Percentiles rank a stretch among this genome's conserved stretches.
These are phyloP conservation scores for Parastagonospora avenae DNA, from an alignment of 2,329 filamentous ascomycete species.

Conservation along the genomic window DNA sequence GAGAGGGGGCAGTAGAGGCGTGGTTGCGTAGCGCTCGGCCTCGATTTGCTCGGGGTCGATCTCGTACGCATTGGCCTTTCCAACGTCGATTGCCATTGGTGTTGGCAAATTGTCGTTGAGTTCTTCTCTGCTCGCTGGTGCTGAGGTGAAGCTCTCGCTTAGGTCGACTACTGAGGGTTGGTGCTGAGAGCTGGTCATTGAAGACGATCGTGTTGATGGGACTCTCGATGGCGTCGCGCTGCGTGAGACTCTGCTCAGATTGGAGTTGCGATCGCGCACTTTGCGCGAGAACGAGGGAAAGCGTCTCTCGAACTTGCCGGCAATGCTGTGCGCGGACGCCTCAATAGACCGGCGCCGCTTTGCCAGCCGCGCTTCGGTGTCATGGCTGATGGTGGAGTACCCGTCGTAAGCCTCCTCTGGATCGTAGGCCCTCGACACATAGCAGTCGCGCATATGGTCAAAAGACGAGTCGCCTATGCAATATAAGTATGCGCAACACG, in stretches of 20 bases:
- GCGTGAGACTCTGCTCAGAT: conserved; percentile 43
- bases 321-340: conserved; percentile 65
- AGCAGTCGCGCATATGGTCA: conserved; percentile 53
- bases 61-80: conserved; percentile 54
- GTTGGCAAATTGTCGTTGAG: conserved; percentile 37
- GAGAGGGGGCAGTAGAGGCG: conserved; percentile 82
- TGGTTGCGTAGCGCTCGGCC: conserved; percentile 72
- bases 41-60: conserved; percentile 54
- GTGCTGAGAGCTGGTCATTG: conserved; percentile 68
- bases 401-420: conserved; percentile 51
- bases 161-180: conserved; percentile 47
- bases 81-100: conserved; percentile 43
- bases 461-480: conserved; percentile 63
- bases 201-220: conserved; percentile 75
- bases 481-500: conserved; percentile 24
- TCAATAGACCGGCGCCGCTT: conserved; percentile 67
- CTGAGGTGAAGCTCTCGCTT: conserved; percentile 34
- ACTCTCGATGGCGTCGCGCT: conserved; percentile 60
- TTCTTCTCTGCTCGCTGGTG: conserved; percentile 38
- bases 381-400: conserved; percentile 65
- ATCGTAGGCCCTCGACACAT: conserved; percentile 66
- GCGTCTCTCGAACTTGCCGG: conserved; percentile 68
- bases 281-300: conserved; percentile 61
- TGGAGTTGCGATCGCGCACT: conserved; percentile 57
- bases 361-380: conserved; percentile 58